Conservation (phyloP, 306 rosid genomes). For the Lathyrus sativus region DNA sequence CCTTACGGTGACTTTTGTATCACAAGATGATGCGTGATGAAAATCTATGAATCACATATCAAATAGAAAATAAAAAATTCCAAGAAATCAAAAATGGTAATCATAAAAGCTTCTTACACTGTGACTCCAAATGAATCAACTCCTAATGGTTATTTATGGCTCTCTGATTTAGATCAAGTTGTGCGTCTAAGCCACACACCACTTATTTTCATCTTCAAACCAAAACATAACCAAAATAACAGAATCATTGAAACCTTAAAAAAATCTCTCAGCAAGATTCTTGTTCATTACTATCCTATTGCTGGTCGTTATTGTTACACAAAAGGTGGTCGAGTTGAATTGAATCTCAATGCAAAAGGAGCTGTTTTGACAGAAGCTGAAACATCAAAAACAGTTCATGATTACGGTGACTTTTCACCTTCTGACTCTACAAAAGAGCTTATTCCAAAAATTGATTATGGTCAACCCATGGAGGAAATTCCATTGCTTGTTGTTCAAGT, state of each 20-base stretch:
- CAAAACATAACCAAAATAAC: background rate
- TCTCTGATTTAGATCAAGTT: constrained; percentile 16
- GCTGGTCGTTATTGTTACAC: constrained; percentile 28
- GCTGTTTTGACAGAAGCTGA: constrained; percentile 13
- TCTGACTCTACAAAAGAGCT: constrained; percentile 15
- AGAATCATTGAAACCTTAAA: background rate
- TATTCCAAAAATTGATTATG: constrained; percentile 25
- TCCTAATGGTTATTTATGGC: background rate
- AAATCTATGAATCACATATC: no score
- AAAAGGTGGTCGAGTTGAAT: background rate
- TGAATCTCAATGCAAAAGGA: constrained; percentile 32
- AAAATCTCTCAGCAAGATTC: constrained; percentile 10
- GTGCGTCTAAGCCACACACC: background rate
- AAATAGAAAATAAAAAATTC: no score
- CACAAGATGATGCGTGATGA: no score
- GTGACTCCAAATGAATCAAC: constrained; percentile 12
- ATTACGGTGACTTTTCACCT: constrained; percentile 38
- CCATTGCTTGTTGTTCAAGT: constrained; percentile 14
- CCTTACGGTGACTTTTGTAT: no score
- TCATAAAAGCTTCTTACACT: background rate
- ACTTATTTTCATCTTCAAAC: constrained; percentile 13
- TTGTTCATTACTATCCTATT: constrained; percentile 35
- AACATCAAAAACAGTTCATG: background rate
- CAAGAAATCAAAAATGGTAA: background rate
- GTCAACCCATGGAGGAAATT: background rate